These are phyloP conservation scores for Serendipita indica DNA, from an alignment of 768 basidiomycete species.

Conservation along the genomic window DNA sequence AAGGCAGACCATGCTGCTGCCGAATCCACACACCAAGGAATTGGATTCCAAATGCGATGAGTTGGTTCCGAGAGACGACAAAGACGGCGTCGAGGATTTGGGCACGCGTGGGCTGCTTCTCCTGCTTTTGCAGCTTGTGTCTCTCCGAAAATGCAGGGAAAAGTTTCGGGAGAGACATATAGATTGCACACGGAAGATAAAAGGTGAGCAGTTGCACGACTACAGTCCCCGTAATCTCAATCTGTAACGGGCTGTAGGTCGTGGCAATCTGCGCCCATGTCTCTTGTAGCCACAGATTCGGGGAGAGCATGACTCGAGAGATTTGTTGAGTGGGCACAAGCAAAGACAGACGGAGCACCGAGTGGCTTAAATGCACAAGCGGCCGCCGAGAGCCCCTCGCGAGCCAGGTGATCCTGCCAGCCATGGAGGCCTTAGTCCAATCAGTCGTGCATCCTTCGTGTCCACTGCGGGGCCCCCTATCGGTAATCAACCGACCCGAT, in stretches of 20 bases:
- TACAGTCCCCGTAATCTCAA: conserved; percentile 20
- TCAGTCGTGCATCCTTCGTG: too few species aligned
- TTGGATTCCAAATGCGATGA: conserved; percentile 18
- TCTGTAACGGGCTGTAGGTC: background rate
- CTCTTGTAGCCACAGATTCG: background rate
- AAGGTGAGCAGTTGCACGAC: conserved; percentile 19
- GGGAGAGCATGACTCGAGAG: too few species aligned
- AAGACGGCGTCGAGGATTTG: conserved; percentile 20
- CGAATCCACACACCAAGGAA: conserved; percentile 14
- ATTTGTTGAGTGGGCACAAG: too few species aligned
- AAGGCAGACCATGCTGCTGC: conserved; percentile 7
- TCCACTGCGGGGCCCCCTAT: too few species aligned
- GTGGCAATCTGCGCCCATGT: background rate
- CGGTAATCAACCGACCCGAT: too few species aligned
- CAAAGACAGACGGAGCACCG: too few species aligned
- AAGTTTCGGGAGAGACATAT: conserved; percentile 17
- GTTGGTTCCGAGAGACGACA: conserved; percentile 19
- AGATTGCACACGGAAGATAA: conserved; percentile 18
- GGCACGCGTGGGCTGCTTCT: conserved; percentile 18
- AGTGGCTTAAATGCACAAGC: too few species aligned
- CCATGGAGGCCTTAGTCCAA: too few species aligned
- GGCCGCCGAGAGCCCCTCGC: too few species aligned
- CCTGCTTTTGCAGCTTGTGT: conserved; percentile 21
- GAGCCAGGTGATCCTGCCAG: too few species aligned
- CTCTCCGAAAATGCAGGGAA: conserved; percentile 19